Base-by-base conservation (phyloP, 1,284 basidiomycete species). In the Ustilago esculenta region DNA sequence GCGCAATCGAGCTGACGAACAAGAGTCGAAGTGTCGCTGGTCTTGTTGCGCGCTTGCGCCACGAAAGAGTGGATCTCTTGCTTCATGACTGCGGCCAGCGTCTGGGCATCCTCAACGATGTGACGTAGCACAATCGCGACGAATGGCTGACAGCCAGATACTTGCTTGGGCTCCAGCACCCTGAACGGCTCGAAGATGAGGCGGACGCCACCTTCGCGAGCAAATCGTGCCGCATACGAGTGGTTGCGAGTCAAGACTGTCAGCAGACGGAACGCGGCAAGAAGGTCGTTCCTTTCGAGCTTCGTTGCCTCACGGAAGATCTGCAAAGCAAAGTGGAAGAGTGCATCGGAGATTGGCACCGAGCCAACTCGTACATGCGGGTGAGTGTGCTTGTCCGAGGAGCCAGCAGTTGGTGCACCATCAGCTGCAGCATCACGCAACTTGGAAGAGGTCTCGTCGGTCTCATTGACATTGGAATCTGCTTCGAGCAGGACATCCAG, bases 51-150 rank as follows among this genome's bases (percentile, higher is more conserved):
- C 5, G 64, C 49, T 29, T 70, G 66, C 12, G 69, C 57, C 24
- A 84, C 70, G 69, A 77, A 82, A 9, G 54, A 43, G 33, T 81
- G 77, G 10, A 98, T 86, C 72, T 94, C 91, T 61, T 90, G 88
- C 21, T 87, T 86, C 88, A 98, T 94, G 61, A 91, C 86, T 6
- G 85, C 84, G 51, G 88, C 86, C 27, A 98, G 82, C 1, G 87
- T 87, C 6, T 83, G 79, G 5, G 85, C 78, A 69, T 94, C 90
- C 83, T 99, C 96, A 48, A 95, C 87, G 49, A 92, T 84, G 81
- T 98, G 95, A 3, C 96, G 90, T 17, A 97, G 85, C 55, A 98
- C 90, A 76, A 92, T 91, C 18, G 90, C 88, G 42, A 93, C 87
- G 80, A 94, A 91, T 0, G 91, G 88, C 55, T 93, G 91, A 68